Evolutionary conservation across 2,329 filamentous ascomycete species (phyloP).

Genomic region (Claviceps humidiphila): DNA sequence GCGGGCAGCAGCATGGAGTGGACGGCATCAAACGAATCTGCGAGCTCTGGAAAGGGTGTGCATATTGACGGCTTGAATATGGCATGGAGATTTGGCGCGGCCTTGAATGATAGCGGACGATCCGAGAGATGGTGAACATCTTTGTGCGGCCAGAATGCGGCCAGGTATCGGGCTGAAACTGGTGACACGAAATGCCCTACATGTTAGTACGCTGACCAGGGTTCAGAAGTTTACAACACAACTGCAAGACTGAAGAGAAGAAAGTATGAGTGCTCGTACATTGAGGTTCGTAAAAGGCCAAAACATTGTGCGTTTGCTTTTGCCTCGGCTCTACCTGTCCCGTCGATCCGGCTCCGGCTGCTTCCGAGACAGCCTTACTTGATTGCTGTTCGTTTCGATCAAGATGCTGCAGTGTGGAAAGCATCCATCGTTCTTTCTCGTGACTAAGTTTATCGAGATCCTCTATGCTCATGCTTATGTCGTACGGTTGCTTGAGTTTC

Average conservation of each 20-base stretch:
- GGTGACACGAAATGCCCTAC: not conserved
- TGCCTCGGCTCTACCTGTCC: conserved; percentile 1
- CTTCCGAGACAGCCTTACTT: not conserved
- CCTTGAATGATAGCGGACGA: conserved; percentile 2
- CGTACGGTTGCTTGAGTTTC: conserved; percentile 7
- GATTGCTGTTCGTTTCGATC: conserved; percentile 16
- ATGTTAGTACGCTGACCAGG: not conserved
- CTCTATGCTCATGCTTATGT: not conserved
- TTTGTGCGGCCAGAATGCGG: not conserved
- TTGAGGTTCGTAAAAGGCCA: conserved; percentile 39
- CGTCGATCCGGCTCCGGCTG: not conserved
- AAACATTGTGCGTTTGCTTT: conserved; percentile 16
- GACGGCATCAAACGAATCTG: conserved; percentile 33
- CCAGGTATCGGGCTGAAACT: not conserved
- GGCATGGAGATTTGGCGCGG: not conserved
- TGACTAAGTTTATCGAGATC: conserved; percentile 13
- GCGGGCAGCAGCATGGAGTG: conserved; percentile 44
- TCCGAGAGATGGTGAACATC: conserved; percentile 4
- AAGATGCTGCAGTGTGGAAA: conserved; percentile 39
- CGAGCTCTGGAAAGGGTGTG: conserved; percentile 19
- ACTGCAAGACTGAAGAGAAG: not conserved
- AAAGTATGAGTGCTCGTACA: conserved; percentile 19
- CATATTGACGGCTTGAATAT: conserved; percentile 1
- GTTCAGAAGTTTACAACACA: not conserved
- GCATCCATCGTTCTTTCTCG: conserved; percentile 34